These are phyloP conservation scores for Cynara cardunculus DNA, from an alignment of 129 eudicot genomes.

Conservation along the genomic window DNA sequence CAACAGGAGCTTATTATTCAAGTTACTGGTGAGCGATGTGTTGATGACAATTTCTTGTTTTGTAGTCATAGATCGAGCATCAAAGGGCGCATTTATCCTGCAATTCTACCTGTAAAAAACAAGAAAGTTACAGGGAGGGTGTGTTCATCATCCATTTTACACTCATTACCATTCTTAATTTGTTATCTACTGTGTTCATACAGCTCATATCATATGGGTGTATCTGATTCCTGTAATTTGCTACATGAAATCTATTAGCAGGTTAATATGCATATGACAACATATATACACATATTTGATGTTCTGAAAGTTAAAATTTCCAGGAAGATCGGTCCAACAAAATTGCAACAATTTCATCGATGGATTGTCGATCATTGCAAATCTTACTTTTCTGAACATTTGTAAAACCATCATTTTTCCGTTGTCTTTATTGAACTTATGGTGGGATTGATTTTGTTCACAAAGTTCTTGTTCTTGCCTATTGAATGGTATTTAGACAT, in stretches of 20 bases:
- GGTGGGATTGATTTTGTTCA: not conserved
- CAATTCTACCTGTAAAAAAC: constrained; percentile 69
- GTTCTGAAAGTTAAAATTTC: not conserved
- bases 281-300: not conserved
- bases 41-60: not conserved
- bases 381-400: not conserved
- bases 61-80: constrained; percentile 86
- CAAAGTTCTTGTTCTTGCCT: not conserved
- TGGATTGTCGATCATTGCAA: not conserved
- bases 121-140: constrained; percentile 76
- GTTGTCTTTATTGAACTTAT: not conserved
- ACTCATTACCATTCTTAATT: not conserved
- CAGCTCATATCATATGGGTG: not conserved
- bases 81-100: constrained; percentile 87
- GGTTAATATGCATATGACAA: not conserved
- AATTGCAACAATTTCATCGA: not conserved
- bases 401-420: not conserved
- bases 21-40: not conserved
- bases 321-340: not conserved
- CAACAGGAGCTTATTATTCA: constrained; percentile 9
- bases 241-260: not conserved
- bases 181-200: not conserved
- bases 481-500: not conserved
- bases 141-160: constrained; percentile 21
- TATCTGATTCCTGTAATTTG: not conserved